These are phyloP conservation scores for Alternaria infectoria DNA, from an alignment of 2,329 filamentous ascomycete species.

Conservation along the genomic window DNA sequence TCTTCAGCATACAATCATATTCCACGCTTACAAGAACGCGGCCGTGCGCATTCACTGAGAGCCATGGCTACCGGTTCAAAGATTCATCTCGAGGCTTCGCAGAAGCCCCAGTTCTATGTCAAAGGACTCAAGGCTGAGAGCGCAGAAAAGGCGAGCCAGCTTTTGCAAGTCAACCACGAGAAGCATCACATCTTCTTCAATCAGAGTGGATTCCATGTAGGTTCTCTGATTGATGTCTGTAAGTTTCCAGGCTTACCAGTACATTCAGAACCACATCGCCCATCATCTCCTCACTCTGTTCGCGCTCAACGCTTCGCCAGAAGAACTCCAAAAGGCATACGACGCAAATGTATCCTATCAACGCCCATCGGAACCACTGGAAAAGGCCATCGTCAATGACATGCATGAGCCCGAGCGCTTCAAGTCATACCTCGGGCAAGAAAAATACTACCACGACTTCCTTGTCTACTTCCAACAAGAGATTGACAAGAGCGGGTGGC, in stretches of 20 bases:
- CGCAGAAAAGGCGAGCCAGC: slow-evolving; percentile 66
- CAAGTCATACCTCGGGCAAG: slow-evolving; percentile 66
- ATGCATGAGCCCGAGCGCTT: slow-evolving; percentile 65
- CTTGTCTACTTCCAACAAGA: slow-evolving; percentile 77
- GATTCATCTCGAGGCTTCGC: slow-evolving; percentile 51
- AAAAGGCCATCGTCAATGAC: slow-evolving; percentile 60
- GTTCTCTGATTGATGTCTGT: no score
- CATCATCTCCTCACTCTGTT: slow-evolving; percentile 81
- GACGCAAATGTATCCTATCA: slow-evolving; percentile 72
- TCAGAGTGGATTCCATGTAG: slow-evolving; percentile 63
- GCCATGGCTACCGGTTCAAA: slow-evolving; percentile 43
- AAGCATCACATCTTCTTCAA: slow-evolving; percentile 86
- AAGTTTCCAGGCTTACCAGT: background rate
- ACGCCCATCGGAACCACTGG: slow-evolving; percentile 56
- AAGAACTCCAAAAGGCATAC: slow-evolving; percentile 68
- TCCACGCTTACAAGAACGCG: background rate
- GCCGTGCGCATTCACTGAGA: background rate
- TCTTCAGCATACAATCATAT: background rate
- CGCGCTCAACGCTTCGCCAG: slow-evolving; percentile 70
- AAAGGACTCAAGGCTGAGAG: slow-evolving; percentile 61
- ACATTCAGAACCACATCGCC: slow-evolving; percentile 69
- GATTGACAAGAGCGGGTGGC: slow-evolving; percentile 69
- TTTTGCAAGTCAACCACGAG: slow-evolving; percentile 78
- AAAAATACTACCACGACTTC: slow-evolving; percentile 73
- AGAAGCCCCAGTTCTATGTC: slow-evolving; percentile 56